phyloP scores from a whole-genome alignment of 352 stramenopile species.

The Phytophthora megakarya region DNA sequence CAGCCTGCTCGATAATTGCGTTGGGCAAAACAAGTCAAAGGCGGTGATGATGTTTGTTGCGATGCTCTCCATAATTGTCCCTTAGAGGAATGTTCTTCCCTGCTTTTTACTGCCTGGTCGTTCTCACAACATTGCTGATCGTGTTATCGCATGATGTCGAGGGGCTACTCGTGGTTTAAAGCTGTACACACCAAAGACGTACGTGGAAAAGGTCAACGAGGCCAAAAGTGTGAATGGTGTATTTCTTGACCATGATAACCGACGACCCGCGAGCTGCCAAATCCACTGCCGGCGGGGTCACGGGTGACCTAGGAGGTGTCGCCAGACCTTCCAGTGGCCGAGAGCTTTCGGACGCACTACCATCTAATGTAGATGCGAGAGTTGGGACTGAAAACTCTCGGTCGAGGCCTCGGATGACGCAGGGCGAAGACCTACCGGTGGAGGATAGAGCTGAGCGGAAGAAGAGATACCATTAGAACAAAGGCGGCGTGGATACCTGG shows the following conservation, averaged over 20 bases:
- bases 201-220: constrained; percentile 3
- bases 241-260: constrained; percentile 19
- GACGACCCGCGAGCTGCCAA: neutral
- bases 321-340: no score
- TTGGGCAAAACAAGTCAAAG: constrained; percentile 21
- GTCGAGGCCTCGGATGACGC: no score
- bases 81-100: constrained; percentile 8
- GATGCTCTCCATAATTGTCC: constrained; percentile 5
- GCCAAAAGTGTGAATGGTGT: constrained; percentile 8
- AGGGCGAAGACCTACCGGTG: no score
- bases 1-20: no score
- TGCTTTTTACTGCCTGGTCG: constrained; percentile 5
- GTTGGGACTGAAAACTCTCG: no score
- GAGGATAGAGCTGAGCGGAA: no score
- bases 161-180: neutral
- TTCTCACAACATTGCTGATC: constrained; percentile 19
- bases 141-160: constrained; percentile 16
- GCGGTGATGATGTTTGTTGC: constrained; percentile 18
- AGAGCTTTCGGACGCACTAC: no score
- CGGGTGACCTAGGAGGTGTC: no score
- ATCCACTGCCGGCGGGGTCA: no score
- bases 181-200: constrained; percentile 1
- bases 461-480: no score
- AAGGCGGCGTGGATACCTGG: no score
- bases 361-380: no score